Evolutionary conservation across 768 basidiomycete species (phyloP).

Genomic region (Panellus pusillus): DNA sequence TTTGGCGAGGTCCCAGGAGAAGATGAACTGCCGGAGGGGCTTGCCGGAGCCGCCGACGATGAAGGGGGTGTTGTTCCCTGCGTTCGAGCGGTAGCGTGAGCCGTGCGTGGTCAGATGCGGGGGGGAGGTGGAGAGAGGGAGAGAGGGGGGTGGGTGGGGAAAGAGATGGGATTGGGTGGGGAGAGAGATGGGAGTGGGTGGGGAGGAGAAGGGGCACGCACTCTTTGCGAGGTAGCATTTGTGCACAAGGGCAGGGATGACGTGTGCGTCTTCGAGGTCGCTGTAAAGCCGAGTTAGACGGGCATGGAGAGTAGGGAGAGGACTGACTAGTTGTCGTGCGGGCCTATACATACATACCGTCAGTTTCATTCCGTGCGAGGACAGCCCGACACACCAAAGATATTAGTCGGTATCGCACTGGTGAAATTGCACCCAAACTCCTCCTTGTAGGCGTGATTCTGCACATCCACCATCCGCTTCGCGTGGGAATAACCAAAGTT

Average conservation of each 20-base stretch:
- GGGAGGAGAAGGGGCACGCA: conserved; percentile 32
- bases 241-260: conserved; percentile 92
- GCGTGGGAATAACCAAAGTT: conserved; percentile 98
- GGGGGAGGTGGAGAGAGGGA: too few species aligned
- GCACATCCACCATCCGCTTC: conserved; percentile 93
- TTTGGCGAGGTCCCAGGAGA: conserved; percentile 93
- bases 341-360: background rate
- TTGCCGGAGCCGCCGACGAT: conserved; percentile 88
- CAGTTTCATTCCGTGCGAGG: too few species aligned
- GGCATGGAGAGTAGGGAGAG: background rate
- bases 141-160: too few species aligned
- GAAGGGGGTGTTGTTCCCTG: conserved; percentile 83
- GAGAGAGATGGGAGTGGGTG: background rate
- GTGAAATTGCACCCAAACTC: conserved; percentile 5
- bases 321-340: background rate
- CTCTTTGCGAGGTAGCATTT: conserved; percentile 92
- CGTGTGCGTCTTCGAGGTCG: conserved; percentile 88
- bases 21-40: conserved; percentile 96
- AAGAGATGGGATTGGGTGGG: background rate
- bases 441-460: conserved; percentile 57
- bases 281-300: conserved; percentile 36
- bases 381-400: background rate
- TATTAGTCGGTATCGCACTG: background rate
- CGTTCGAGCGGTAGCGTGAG: background rate
- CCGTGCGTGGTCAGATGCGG: too few species aligned